Conservation (phyloP, 352 stramenopile species). For the Pythium chondricola region DNA sequence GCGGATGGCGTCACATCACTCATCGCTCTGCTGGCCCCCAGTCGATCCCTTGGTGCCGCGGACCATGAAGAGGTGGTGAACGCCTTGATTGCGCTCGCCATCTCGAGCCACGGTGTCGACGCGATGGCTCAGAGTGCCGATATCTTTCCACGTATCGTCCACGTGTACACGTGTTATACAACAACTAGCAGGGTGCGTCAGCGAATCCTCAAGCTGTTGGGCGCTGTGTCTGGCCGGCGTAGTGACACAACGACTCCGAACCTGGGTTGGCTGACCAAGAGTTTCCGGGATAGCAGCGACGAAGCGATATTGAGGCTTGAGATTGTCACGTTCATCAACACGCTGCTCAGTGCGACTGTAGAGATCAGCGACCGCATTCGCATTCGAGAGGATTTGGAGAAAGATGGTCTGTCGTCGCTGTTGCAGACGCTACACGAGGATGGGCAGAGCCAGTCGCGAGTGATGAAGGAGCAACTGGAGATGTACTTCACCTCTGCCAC, state of each 20-base stretch:
- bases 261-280: slow-evolving; percentile 17
- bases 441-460: not conserved
- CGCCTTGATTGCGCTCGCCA: slow-evolving; percentile 43
- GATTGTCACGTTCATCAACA: slow-evolving; percentile 43
- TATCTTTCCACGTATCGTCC: slow-evolving; percentile 24
- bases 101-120: slow-evolving; percentile 21
- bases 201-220: slow-evolving; percentile 29
- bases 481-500: slow-evolving; percentile 15
- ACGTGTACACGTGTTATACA: slow-evolving; percentile 6
- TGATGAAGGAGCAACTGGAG: slow-evolving; percentile 19
- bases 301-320: slow-evolving; percentile 24
- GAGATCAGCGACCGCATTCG: slow-evolving; percentile 19
- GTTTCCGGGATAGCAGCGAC: slow-evolving; percentile 19
- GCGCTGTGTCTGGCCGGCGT: slow-evolving; percentile 29
- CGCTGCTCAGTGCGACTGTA: slow-evolving; percentile 27
- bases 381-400: slow-evolving; percentile 40
- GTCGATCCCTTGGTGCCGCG: slow-evolving; percentile 15
- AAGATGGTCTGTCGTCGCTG: slow-evolving; percentile 22
- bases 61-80: slow-evolving; percentile 36
- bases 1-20: slow-evolving; percentile 37
- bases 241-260: slow-evolving; percentile 9
- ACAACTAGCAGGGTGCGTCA: slow-evolving; percentile 16
- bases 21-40: slow-evolving; percentile 25
- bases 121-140: slow-evolving; percentile 24
- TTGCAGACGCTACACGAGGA: slow-evolving; percentile 22